A percentile compares a stretch with the other conserved stretches of the same genome.
Evolutionary conservation across 1,284 basidiomycete genomes (phyloP).

Genomic region (Ceratobasidium sp.): DNA sequence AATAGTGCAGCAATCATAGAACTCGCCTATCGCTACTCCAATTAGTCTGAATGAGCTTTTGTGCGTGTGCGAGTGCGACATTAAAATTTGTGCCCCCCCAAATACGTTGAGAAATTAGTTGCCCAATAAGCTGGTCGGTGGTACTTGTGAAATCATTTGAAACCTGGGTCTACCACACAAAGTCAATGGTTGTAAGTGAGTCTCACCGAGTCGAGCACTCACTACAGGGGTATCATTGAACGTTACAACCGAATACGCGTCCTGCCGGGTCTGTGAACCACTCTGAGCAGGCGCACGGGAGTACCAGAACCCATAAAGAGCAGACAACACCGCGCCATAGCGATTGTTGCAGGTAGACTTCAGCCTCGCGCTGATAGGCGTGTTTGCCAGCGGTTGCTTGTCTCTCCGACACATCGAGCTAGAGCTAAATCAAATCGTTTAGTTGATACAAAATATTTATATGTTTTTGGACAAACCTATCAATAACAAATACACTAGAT

Average conservation of each 20-base stretch:
- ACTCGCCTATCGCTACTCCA: constrained; percentile 71
- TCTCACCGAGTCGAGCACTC: constrained; percentile 46
- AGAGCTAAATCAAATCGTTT: constrained; percentile 60
- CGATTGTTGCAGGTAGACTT: constrained; percentile 61
- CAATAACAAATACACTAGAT: constrained; percentile 67
- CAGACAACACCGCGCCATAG: constrained; percentile 70
- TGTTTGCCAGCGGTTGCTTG: constrained; percentile 62
- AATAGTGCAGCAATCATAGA: not conserved
- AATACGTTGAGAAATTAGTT: constrained; percentile 58
- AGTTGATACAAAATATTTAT: not conserved
- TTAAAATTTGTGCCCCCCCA: constrained; percentile 66
- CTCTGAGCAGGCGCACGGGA: constrained; percentile 62
- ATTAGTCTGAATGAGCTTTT: constrained; percentile 61
- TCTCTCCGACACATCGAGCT: constrained; percentile 65
- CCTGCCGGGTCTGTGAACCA: constrained; percentile 57
- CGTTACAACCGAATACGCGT: constrained; percentile 70
- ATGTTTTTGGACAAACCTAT: constrained; percentile 56
- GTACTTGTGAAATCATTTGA: constrained; percentile 66
- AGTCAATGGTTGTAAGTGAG: constrained; percentile 44
- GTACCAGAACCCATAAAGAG: constrained; percentile 68
- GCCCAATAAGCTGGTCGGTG: constrained; percentile 63
- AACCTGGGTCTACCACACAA: constrained; percentile 37
- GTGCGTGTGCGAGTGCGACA: constrained; percentile 60
- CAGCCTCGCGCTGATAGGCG: constrained; percentile 63
- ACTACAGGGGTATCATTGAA: constrained; percentile 59